Evolutionary conservation across 495 filamentous ascomycete genomes (phyloP).

Genomic region (Aspergillus funiculosus): DNA sequence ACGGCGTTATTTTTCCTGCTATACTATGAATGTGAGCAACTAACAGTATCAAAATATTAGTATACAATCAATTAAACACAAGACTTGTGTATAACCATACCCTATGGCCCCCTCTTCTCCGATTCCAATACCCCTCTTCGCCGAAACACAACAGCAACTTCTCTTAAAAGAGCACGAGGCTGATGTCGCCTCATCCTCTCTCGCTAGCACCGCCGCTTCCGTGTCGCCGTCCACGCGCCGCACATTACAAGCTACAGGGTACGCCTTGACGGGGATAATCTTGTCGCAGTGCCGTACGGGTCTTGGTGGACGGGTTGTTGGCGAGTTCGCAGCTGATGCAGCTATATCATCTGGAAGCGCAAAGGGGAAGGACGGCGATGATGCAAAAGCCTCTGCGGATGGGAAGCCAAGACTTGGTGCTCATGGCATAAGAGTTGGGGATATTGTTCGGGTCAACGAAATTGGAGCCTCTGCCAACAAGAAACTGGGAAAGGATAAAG

Average conservation of each 20-base stretch:
- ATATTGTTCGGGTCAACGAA: slow-evolving; percentile 78
- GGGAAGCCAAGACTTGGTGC: slow-evolving; percentile 51
- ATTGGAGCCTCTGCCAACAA: slow-evolving; percentile 63
- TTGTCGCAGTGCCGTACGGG: slow-evolving; percentile 82
- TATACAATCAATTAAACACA: no score
- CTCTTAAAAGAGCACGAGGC: slow-evolving; percentile 71
- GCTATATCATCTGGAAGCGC: slow-evolving; percentile 47
- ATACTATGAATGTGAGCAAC: no score
- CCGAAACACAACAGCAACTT: slow-evolving; percentile 68
- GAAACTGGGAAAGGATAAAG: slow-evolving; percentile 56
- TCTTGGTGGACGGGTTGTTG: slow-evolving; percentile 76
- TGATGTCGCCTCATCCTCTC: slow-evolving; percentile 46
- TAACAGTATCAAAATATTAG: no score
- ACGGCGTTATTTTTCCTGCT: no score
- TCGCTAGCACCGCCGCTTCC: slow-evolving; percentile 64
- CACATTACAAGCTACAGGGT: slow-evolving; percentile 74
- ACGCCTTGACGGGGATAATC: slow-evolving; percentile 76
- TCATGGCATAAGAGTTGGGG: slow-evolving; percentile 80
- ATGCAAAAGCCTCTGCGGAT: slow-evolving; percentile 28
- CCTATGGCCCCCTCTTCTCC: slow-evolving; percentile 11
- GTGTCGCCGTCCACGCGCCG: slow-evolving; percentile 64
- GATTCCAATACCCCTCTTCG: slow-evolving; percentile 70
- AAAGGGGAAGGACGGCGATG: slow-evolving; percentile 23
- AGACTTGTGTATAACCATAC: no score
- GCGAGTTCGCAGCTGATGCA: slow-evolving; percentile 71